Conservation (phyloP, 306 rosid genomes). For the Vigna angularis region DNA sequence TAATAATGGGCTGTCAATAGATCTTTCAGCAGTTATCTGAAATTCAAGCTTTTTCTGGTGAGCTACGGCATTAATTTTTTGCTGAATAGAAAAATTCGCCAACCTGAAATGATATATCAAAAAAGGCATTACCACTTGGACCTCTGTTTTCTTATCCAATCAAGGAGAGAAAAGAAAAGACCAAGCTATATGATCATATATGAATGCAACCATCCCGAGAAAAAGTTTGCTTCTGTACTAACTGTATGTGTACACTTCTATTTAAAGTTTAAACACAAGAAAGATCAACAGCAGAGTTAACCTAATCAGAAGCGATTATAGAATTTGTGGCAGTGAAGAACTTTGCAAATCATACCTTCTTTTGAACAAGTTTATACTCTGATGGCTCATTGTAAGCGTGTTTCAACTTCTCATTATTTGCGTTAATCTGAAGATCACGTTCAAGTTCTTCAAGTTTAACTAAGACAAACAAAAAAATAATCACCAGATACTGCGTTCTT, state of each 20-base stretch:
- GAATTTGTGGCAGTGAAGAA: too few relatives aligned
- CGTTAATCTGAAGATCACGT: too few relatives aligned
- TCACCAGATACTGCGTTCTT: too few relatives aligned
- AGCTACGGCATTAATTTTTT: constrained; percentile 59
- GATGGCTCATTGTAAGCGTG: too few relatives aligned
- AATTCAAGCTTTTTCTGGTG: constrained; percentile 67
- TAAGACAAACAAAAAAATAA: too few relatives aligned
- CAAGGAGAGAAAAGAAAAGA: constrained; percentile 17
- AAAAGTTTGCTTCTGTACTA: background rate
- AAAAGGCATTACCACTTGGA: background rate
- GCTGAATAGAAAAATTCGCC: constrained; percentile 78
- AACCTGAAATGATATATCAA: constrained; percentile 55
- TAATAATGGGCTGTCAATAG: constrained; percentile 81
- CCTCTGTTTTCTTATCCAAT: constrained; percentile 19
- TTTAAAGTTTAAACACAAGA: constrained; percentile 9
- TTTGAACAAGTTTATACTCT: too few relatives aligned
- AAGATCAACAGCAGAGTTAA: constrained; percentile 16
- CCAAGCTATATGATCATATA: constrained; percentile 9
- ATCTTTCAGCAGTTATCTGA: constrained; percentile 57
- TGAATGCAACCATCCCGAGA: background rate
- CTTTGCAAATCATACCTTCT: too few relatives aligned
- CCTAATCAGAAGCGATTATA: background rate
- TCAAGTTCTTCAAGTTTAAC: too few relatives aligned
- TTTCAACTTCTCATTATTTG: too few relatives aligned
- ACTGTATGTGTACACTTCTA: background rate